These are phyloP conservation scores for Epichloe uncinata DNA, from an alignment of 2,329 filamentous ascomycete species.

Conservation along the genomic window DNA sequence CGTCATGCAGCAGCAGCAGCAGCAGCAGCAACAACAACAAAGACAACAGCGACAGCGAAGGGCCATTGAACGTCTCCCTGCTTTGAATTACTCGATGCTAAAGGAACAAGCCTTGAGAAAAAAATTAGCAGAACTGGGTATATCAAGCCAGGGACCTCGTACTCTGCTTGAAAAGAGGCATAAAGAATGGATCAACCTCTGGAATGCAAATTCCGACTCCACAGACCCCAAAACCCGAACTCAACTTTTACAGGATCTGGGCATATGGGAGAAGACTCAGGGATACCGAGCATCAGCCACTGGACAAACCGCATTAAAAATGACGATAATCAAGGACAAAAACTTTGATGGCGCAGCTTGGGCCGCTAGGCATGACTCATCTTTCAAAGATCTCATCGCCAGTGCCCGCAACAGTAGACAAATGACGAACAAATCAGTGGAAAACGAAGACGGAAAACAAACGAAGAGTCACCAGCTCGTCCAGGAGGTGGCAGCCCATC, in stretches of 20 bases:
- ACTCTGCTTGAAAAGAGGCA: constrained; percentile 65
- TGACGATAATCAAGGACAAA: constrained; percentile 57
- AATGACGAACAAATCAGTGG: constrained; percentile 23
- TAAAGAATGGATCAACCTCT: constrained; percentile 86
- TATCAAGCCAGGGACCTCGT: constrained; percentile 56
- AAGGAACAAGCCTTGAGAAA: constrained; percentile 66
- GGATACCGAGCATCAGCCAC: constrained; percentile 43
- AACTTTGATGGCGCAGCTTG: constrained; percentile 75
- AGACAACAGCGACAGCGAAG: constrained; percentile 7
- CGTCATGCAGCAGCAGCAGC: background rate
- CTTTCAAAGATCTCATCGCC: constrained; percentile 70
- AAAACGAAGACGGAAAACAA: constrained; percentile 2
- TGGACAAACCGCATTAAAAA: constrained; percentile 24
- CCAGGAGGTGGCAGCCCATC: background rate
- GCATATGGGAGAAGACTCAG: constrained; percentile 76
- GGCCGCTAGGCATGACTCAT: constrained; percentile 55
- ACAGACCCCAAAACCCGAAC: constrained; percentile 53
- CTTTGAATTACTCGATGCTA: constrained; percentile 76
- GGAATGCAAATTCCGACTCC: constrained; percentile 95
- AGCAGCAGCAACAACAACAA: background rate
- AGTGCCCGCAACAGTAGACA: constrained; percentile 39
- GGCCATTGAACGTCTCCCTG: constrained; percentile 51
- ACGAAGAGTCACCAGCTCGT: background rate
- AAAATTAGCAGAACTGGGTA: constrained; percentile 69
- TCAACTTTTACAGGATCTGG: constrained; percentile 66